Conservation (phyloP, 2,329 filamentous ascomycete genomes). For the Trichocomaceae sp. region DNA sequence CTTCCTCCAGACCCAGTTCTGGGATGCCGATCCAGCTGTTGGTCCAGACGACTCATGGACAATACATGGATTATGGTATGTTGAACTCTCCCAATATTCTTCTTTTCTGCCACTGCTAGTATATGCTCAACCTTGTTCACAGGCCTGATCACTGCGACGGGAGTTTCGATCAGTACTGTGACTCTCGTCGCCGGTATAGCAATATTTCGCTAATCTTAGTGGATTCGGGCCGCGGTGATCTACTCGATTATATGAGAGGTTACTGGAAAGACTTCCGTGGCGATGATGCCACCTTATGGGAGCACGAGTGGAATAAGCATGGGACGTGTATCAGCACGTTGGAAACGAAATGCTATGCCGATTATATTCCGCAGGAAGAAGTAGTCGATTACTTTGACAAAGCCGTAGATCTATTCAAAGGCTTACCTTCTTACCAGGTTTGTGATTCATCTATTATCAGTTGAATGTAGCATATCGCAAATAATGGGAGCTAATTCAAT, state of each 20-base stretch:
- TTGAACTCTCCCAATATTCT: neutral
- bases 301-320: slow-evolving; percentile 70
- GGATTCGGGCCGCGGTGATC: slow-evolving; percentile 47
- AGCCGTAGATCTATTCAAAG: slow-evolving; percentile 60
- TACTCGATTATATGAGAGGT: slow-evolving; percentile 60
- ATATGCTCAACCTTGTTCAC: neutral
- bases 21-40: slow-evolving; percentile 60
- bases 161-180: slow-evolving; percentile 61
- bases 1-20: slow-evolving; percentile 69
- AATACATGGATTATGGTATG: slow-evolving; percentile 61
- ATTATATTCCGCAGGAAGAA: slow-evolving; percentile 57
- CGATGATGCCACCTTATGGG: slow-evolving; percentile 60
- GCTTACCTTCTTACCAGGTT: slow-evolving; percentile 57
- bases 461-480: neutral
- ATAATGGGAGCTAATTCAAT: neutral
- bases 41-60: slow-evolving; percentile 67
- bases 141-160: slow-evolving; percentile 64
- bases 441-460: slow-evolving; percentile 9
- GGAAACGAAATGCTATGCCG: slow-evolving; percentile 57
- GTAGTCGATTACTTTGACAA: slow-evolving; percentile 63
- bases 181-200: slow-evolving; percentile 53
- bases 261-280: slow-evolving; percentile 67
- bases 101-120: neutral
- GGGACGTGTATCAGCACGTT: slow-evolving; percentile 69
- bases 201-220: slow-evolving; percentile 60